Base-by-base conservation (phyloP, 495 filamentous ascomycete species). In the Xylaria cubensis region DNA sequence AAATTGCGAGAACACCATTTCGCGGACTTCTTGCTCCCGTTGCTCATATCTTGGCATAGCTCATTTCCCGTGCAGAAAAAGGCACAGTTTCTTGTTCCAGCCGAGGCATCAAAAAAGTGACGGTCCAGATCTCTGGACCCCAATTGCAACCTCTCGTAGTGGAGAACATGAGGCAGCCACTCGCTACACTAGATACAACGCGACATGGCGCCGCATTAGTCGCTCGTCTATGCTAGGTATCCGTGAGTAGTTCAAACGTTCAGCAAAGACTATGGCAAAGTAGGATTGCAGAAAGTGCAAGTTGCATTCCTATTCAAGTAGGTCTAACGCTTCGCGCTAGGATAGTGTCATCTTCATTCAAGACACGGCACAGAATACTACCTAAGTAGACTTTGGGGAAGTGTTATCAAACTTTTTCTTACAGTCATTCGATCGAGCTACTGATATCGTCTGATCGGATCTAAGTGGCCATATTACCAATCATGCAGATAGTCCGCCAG, bases 51-150 rank as follows among this genome's bases (percentile, higher is more conserved):
- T 56, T 67, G 50, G 65, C 36, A 55, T 21, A 26, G 9, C 19
- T 67, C 32, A 67, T 67, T 55, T 67, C 65, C 65, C n/a, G 3
- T 26, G 48, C 48, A 44, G 62, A n/a, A 61, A 58, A 61, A 24
- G 8, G 34, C 58, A 61, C 34, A 2, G 34, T 61, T 61, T 39
- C 10, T 39, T n/a, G 34, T 10, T 59, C 17, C 63, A 48, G 7
- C 39, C 48, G 32, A 39, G 64, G 21, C 21, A 48, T 53, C 26
- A 26, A 29, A 29, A 66, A 51, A 34, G 29, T 15, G 63, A 51
- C 46, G 32, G 64, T 51, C 64, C 19, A 67, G 48, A 53, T 67
- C 64, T 53, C 24, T 24, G 44, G 17, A 53, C 64, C 64, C 64
- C 64, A 67, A 53, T 51, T 53, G 32, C 10, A 64, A 67, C 46